phyloP scores from a whole-genome alignment of 2,329 filamentous ascomycete genomes.

The Cordyceps pruinosa region DNA sequence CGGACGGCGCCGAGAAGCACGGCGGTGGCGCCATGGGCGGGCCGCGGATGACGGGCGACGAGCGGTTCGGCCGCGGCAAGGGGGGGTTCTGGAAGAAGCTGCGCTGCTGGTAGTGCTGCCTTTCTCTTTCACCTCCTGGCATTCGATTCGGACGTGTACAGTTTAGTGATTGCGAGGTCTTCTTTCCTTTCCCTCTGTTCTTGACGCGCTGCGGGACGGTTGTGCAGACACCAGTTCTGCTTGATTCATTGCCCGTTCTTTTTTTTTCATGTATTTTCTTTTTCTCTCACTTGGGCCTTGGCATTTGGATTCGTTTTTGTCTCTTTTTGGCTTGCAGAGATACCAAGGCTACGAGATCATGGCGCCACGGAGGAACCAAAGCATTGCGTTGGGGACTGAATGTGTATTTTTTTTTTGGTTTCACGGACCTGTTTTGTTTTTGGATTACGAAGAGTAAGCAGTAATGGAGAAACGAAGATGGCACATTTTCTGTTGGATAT shows the following conservation, averaged over 20 bases:
- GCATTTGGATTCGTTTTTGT: neutral
- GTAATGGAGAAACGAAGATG: neutral
- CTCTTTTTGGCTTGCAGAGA: constrained; percentile 6
- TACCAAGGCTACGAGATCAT: constrained; percentile 3
- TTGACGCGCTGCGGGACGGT: neutral
- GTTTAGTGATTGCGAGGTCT: no score
- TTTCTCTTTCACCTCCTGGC: neutral
- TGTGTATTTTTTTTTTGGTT: neutral
- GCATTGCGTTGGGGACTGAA: neutral
- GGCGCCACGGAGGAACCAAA: constrained; percentile 3
- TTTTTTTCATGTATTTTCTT: neutral
- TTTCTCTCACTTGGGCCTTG: neutral
- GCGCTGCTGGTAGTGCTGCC: constrained; percentile 42
- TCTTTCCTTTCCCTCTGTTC: neutral
- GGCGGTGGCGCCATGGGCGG: constrained; percentile 31
- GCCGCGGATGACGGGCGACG: constrained; percentile 35
- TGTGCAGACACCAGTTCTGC: neutral
- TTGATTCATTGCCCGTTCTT: neutral
- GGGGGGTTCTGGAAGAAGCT: constrained; percentile 50
- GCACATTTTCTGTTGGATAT: neutral
- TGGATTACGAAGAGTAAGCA: neutral
- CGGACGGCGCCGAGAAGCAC: no score
- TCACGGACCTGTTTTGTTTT: neutral
- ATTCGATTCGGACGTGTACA: no score
- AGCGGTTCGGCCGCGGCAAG: constrained; percentile 35